phyloP scores from a whole-genome alignment of 1,284 basidiomycete genomes.

The Mycosarcoma maydis region DNA sequence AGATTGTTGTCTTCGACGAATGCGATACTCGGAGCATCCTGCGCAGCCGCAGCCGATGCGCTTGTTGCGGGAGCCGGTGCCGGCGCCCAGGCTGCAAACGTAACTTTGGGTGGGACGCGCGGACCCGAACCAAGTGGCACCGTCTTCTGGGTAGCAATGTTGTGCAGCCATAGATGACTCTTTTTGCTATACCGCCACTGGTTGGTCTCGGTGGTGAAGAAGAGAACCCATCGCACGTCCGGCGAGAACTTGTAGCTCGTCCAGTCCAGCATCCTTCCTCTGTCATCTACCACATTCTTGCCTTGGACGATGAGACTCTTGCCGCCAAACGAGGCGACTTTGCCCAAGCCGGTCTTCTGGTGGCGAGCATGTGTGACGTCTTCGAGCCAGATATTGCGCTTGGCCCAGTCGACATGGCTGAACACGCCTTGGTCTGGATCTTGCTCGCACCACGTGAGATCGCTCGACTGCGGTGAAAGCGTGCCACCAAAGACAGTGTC shows the following conservation, averaged over 20 bases:
- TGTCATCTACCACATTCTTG: slow-evolving; percentile 45
- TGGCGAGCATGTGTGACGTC: slow-evolving; percentile 57
- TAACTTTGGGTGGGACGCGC: slow-evolving; percentile 23
- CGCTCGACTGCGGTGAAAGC: slow-evolving; percentile 26
- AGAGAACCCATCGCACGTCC: slow-evolving; percentile 51
- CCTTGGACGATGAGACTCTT: slow-evolving; percentile 46
- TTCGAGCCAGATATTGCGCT: slow-evolving; percentile 53
- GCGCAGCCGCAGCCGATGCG: no score
- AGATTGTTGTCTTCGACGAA: slow-evolving; percentile 58
- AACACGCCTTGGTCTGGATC: slow-evolving; percentile 63
- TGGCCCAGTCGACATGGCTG: slow-evolving; percentile 44
- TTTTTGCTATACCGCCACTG: slow-evolving; percentile 92
- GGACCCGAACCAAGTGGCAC: slow-evolving; percentile 69
- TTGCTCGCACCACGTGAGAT: slow-evolving; percentile 40
- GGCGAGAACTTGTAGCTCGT: slow-evolving; percentile 50
- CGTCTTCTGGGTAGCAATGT: slow-evolving; percentile 74
- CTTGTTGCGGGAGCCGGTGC: no score
- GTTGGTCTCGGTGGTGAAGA: slow-evolving; percentile 68
- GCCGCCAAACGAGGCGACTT: slow-evolving; percentile 52
- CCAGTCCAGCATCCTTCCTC: slow-evolving; percentile 45
- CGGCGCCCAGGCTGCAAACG: slow-evolving; percentile 43
- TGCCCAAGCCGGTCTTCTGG: slow-evolving; percentile 46
- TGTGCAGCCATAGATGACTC: slow-evolving; percentile 87
- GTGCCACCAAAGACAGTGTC: slow-evolving; percentile 54
- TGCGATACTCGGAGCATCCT: slow-evolving; percentile 31